Percentiles rank a stretch among this genome's conserved stretches.
Evolutionary conservation across 192 early-diverging fungal species (phyloP).

Genomic region (Gryganskiella cystojenkinii): DNA sequence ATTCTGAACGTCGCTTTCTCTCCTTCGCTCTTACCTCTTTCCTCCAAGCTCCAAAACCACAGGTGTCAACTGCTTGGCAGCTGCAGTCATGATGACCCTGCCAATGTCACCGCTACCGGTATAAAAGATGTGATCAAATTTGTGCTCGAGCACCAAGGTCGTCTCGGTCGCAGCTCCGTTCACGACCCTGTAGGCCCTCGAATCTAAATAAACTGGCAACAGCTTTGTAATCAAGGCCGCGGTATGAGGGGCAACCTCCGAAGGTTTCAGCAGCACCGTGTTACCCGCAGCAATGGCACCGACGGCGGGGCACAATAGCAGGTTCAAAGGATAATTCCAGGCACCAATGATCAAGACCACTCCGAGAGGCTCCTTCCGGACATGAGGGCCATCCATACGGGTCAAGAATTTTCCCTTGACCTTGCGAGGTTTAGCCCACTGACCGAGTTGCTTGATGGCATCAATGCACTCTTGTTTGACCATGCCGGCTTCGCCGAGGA

Average conservation of each 20-base stretch:
- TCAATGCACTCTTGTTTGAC: slow-evolving; percentile 58
- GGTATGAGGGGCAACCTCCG: slow-evolving; percentile 78
- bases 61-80: slow-evolving; percentile 87
- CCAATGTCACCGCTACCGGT: slow-evolving; percentile 88
- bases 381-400: slow-evolving; percentile 56
- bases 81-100: slow-evolving; percentile 84
- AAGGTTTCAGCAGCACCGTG: slow-evolving; percentile 85
- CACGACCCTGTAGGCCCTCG: slow-evolving; percentile 69
- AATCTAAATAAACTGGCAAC: slow-evolving; percentile 84
- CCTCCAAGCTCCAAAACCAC: slow-evolving; percentile 95
- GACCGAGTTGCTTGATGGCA: slow-evolving; percentile 68
- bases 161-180: slow-evolving; percentile 83
- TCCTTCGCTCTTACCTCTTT: slow-evolving; percentile 67
- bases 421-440: slow-evolving; percentile 61
- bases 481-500: slow-evolving; percentile 65
- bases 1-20: background rate
- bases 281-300: slow-evolving; percentile 94
- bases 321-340: slow-evolving; percentile 68
- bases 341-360: slow-evolving; percentile 56
- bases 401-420: slow-evolving; percentile 55
- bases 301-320: slow-evolving; percentile 77
- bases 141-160: slow-evolving; percentile 75
- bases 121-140: slow-evolving; percentile 94
- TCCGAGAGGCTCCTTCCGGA: slow-evolving; percentile 76
- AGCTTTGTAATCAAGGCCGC: slow-evolving; percentile 70